Conservation (phyloP, 176 grass and related monocot species). For the Oryza brachyantha region DNA sequence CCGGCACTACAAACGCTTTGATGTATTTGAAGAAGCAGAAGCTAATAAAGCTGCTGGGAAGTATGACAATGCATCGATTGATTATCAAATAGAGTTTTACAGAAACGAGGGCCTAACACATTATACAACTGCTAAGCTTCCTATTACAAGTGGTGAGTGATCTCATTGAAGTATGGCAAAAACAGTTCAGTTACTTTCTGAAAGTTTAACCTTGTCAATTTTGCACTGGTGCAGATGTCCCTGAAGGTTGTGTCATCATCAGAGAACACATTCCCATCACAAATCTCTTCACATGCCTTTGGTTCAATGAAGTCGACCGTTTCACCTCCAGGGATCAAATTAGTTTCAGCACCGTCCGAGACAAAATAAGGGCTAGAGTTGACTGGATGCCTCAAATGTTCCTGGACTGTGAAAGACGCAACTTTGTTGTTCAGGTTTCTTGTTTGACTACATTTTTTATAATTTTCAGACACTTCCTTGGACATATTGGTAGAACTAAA, state of each 20-base stretch:
- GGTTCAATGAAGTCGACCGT: slow-evolving; percentile 99
- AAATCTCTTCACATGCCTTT: slow-evolving; percentile 95
- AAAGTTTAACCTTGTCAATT: background rate
- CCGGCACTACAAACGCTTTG: slow-evolving; percentile 92
- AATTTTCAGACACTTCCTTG: background rate
- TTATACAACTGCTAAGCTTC: slow-evolving; percentile 84
- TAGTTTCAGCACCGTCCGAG: slow-evolving; percentile 92
- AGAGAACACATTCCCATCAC: slow-evolving; percentile 91
- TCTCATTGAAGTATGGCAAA: background rate
- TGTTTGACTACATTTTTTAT: background rate
- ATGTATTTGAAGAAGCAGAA: slow-evolving; percentile 97
- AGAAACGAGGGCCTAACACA: slow-evolving; percentile 79
- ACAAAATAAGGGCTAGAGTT: slow-evolving; percentile 81
- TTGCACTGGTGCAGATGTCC: slow-evolving; percentile 59
- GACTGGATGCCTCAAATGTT: slow-evolving; percentile 87
- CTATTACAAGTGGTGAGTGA: slow-evolving; percentile 87
- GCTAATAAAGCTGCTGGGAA: slow-evolving; percentile 99
- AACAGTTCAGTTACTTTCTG: background rate
- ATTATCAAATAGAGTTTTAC: slow-evolving; percentile 96
- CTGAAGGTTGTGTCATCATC: slow-evolving; percentile 99
- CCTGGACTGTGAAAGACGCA: slow-evolving; percentile 85
- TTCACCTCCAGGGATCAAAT: slow-evolving; percentile 96
- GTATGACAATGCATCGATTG: slow-evolving; percentile 86
- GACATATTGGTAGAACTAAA: background rate
- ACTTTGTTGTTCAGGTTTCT: slow-evolving; percentile 92